Conservation (phyloP, 257 asterid species). For the Capsicum baccatum region DNA sequence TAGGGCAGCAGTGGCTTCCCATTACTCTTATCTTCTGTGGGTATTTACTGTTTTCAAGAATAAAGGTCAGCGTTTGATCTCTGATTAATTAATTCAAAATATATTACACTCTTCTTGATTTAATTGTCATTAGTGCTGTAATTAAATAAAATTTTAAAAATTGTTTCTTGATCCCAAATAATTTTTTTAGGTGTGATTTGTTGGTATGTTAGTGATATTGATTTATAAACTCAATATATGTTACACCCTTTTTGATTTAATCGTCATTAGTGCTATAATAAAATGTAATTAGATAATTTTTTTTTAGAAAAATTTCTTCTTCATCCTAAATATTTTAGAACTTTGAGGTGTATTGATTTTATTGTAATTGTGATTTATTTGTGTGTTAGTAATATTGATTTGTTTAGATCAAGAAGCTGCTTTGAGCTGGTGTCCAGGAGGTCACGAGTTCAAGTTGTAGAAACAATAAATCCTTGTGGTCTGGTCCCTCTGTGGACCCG, state of each 20-base stretch:
- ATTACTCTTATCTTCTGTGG: not conserved
- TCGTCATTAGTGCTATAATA: not conserved
- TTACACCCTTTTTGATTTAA: not conserved
- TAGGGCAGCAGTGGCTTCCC: not conserved
- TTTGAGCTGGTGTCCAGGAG: not conserved
- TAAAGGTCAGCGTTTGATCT: not conserved
- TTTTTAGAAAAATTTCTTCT: no score
- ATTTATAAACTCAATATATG: not conserved
- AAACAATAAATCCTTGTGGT: no score
- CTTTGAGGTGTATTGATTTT: not conserved
- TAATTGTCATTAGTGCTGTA: no score
- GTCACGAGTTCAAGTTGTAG: no score
- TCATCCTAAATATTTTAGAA: no score
- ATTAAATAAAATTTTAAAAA: no score
- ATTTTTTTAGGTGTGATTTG: no score
- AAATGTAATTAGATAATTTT: not conserved
- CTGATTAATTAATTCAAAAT: not conserved
- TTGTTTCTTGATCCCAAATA: no score
- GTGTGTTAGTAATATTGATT: not conserved
- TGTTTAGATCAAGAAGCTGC: conserved; percentile 13
- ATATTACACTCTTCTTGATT: no score
- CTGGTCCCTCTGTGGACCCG: no score
- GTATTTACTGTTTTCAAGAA: not conserved
- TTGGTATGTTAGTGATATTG: no score
- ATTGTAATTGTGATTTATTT: not conserved